A percentile compares a stretch with the other conserved stretches of the same genome.
These are phyloP conservation scores for Pachyrhizus erosus DNA, from an alignment of 306 rosid genomes.

Conservation along the genomic window DNA sequence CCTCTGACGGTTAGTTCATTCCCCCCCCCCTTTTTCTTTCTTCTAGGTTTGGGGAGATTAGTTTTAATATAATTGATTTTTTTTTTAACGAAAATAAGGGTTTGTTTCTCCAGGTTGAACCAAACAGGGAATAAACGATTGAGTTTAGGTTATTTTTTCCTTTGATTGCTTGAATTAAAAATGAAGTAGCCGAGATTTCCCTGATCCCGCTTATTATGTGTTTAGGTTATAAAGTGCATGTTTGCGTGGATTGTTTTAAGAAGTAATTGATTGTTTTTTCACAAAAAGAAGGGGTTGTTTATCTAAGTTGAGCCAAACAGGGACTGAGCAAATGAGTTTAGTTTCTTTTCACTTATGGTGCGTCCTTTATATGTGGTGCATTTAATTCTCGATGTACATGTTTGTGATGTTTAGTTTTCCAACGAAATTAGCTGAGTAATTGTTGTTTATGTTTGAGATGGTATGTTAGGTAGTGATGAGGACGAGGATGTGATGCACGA, in stretches of 20 bases:
- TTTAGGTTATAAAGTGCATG: too few species aligned
- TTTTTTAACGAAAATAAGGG: neutral
- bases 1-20: constrained; percentile 68
- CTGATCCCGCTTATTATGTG: neutral
- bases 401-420: constrained; percentile 11
- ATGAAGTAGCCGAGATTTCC: neutral
- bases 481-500: neutral
- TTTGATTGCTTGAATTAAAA: neutral
- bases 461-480: neutral
- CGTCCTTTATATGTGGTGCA: neutral
- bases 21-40: neutral
- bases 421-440: neutral
- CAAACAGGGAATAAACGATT: neutral
- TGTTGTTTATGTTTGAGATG: constrained; percentile 12
- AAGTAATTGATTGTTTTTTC: too few species aligned
- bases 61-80: neutral
- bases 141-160: neutral
- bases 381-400: constrained; percentile 10
- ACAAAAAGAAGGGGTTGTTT: too few species aligned
- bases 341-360: neutral
- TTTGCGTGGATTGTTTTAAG: too few species aligned
- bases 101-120: neutral
- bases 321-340: too few species aligned
- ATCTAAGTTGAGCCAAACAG: too few species aligned
- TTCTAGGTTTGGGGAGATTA: neutral